Conservation (phyloP, 768 basidiomycete genomes). For the Exsudoporus frostii region DNA sequence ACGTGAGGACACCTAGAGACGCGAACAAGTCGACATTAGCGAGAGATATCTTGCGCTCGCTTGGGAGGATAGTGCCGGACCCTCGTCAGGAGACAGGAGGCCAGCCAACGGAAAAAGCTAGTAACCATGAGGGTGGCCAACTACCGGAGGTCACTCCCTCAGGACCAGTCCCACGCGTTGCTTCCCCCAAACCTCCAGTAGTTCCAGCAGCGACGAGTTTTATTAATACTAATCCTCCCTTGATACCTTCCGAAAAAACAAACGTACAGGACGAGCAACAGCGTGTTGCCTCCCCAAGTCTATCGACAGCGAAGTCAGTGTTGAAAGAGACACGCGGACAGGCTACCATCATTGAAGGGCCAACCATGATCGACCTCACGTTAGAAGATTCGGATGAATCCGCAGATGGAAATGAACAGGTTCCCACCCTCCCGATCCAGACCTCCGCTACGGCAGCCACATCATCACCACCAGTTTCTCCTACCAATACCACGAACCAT, state of each 20-base stretch:
- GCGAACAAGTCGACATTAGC: slow-evolving; percentile 54
- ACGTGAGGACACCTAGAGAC: slow-evolving; percentile 32
- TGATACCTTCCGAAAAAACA: background rate
- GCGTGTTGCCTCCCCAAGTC: background rate
- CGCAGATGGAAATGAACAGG: slow-evolving; percentile 9
- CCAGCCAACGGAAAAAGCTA: background rate
- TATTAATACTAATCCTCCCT: background rate
- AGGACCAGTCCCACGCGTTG: background rate
- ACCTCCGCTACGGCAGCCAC: background rate
- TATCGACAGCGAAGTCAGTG: background rate
- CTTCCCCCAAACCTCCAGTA: background rate
- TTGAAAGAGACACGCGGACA: background rate
- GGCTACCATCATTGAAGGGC: slow-evolving; percentile 3
- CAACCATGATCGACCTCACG: slow-evolving; percentile 29
- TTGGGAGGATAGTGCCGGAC: slow-evolving; percentile 32
- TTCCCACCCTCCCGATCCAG: slow-evolving; percentile 9
- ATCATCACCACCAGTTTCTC: slow-evolving; percentile 5
- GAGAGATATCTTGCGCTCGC: slow-evolving; percentile 52
- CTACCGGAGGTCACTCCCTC: background rate
- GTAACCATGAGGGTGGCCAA: background rate
- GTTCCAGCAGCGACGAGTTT: background rate
- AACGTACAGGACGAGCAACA: background rate
- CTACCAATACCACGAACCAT: slow-evolving; percentile 10
- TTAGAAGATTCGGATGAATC: slow-evolving; percentile 23
- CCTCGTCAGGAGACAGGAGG: slow-evolving; percentile 5